Base-by-base conservation (phyloP, 495 filamentous ascomycete species). In the Usnea hakonensis region DNA sequence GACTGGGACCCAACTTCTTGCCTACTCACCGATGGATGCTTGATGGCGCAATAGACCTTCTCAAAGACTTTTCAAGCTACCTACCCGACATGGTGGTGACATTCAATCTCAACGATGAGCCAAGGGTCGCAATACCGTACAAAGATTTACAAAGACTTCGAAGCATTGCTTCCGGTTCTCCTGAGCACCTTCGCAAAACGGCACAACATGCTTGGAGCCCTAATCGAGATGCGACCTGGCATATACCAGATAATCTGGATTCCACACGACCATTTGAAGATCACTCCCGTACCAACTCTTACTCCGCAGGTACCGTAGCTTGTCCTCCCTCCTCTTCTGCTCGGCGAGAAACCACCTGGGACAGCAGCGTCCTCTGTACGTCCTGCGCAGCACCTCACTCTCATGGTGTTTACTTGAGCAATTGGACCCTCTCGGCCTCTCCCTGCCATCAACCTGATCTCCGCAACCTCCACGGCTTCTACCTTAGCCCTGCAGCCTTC, bases 391-490 rank as follows among this genome's bases (percentile, higher is more conserved):
- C 68, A 0, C 87, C 87, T 1, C 90, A 95, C 61, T 87, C 87
- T 0, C 67, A 83, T n/a, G 83, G 81, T 9, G 80, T 83, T 21
- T 91, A 87, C 65, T 76, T 89, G 0, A 71, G 76, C 30, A 77
- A 90, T 66, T 91, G 87, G 83, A 74, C 80, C 19, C 69, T 83
- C 14, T 80, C 86, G 6, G 79, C 82, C 11, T 80, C 88, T 35
- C 79, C 88, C 52, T 95, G 90, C 69, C 87, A 91, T 64, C 90
- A 95, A 67, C 85, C 90, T 1, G 90, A 95, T 65, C 77, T 95
- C 46, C 81, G 85, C 21, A 77, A 83, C 41, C 77, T 91, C 4
- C 90, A 93, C 66, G 86, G 87, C 41, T 81, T 91, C 59, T 77
- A 89, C 70, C 78, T 87, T 35, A 85, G 79, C 0, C 82, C 88